phyloP scores from a whole-genome alignment of 2,329 filamentous ascomycete genomes.

The Zymoseptoria brevis region DNA sequence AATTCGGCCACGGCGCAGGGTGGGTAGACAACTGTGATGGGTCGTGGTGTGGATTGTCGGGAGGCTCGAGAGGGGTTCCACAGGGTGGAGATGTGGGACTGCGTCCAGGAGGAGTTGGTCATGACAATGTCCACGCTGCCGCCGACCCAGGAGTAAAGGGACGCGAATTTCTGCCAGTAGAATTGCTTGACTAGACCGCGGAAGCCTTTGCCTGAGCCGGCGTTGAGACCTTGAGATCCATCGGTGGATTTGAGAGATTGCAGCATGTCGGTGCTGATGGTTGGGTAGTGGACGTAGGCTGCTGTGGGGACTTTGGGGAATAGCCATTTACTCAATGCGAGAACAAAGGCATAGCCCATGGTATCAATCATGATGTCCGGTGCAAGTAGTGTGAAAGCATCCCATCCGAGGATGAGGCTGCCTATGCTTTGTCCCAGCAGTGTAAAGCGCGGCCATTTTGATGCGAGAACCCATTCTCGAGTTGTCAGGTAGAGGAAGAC shows the following conservation, averaged over 20 bases:
- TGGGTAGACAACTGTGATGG: conserved; percentile 75
- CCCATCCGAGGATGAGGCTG: conserved; percentile 78
- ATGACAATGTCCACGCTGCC: conserved; percentile 85
- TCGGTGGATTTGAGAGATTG: conserved; percentile 29
- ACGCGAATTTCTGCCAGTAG: conserved; percentile 84
- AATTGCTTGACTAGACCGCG: conserved; percentile 64
- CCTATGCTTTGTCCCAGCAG: conserved; percentile 89
- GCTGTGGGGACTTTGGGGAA: conserved; percentile 76
- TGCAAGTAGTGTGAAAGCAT: conserved; percentile 83
- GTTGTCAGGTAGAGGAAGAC: conserved; percentile 87
- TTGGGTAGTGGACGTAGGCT: conserved; percentile 96
- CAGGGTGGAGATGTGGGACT: conserved; percentile 68
- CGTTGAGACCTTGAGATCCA: conserved; percentile 74
- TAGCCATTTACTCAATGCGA: conserved; percentile 72
- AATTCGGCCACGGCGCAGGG: conserved; percentile 86
- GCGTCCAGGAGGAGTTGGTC: conserved; percentile 96
- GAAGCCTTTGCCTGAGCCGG: conserved; percentile 66
- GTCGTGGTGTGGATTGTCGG: conserved; percentile 42
- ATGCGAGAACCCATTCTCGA: conserved; percentile 74
- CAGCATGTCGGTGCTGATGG: conserved; percentile 97
- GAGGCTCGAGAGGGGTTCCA: conserved; percentile 55
- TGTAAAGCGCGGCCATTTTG: conserved; percentile 86
- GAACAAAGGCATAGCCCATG: conserved; percentile 92
- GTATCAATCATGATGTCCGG: conserved; percentile 95
- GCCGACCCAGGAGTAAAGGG: conserved; percentile 73